A percentile compares a stretch with the other conserved stretches of the same genome.
These are phyloP conservation scores for Sporothrix brasiliensis DNA, from an alignment of 2,329 filamentous ascomycete species.

Conservation along the genomic window DNA sequence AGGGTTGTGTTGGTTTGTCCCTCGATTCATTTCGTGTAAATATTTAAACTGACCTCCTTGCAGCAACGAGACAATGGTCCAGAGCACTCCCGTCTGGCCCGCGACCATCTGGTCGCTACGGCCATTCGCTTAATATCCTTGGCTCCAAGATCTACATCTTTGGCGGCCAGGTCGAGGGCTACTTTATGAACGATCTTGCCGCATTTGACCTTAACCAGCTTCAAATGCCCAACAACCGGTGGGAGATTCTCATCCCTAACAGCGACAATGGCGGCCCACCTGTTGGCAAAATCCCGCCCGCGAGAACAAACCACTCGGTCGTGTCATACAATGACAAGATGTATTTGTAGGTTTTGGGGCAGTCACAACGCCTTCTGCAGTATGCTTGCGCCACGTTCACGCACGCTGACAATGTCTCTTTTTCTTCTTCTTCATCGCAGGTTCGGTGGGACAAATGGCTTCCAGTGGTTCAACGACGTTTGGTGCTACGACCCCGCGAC, in stretches of 20 bases:
- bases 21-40: not conserved
- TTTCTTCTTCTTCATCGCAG: conserved; percentile 48
- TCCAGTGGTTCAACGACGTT: conserved; percentile 98
- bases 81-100: conserved; percentile 84
- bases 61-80: conserved; percentile 98
- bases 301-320: conserved; percentile 91
- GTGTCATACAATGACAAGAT: conserved; percentile 91
- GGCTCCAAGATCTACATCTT: conserved; percentile 98
- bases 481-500: conserved; percentile 88
- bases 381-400: not conserved
- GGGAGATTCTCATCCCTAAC: conserved; percentile 88
- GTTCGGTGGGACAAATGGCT: conserved; percentile 96
- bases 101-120: conserved; percentile 87
- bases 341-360: conserved; percentile 69
- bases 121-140: conserved; percentile 93
- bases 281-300: conserved; percentile 73
- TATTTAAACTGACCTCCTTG: conserved; percentile 34
- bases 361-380: not conserved
- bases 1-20: too few relatives aligned
- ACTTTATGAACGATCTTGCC: conserved; percentile 95
- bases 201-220: conserved; percentile 95
- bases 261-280: conserved; percentile 63
- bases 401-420: conserved; percentile 4
- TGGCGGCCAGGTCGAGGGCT: conserved; percentile 94
- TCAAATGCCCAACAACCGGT: conserved; percentile 86